These are phyloP conservation scores for Cytospora schulzeri DNA, from an alignment of 2,329 filamentous ascomycete species.

Conservation along the genomic window DNA sequence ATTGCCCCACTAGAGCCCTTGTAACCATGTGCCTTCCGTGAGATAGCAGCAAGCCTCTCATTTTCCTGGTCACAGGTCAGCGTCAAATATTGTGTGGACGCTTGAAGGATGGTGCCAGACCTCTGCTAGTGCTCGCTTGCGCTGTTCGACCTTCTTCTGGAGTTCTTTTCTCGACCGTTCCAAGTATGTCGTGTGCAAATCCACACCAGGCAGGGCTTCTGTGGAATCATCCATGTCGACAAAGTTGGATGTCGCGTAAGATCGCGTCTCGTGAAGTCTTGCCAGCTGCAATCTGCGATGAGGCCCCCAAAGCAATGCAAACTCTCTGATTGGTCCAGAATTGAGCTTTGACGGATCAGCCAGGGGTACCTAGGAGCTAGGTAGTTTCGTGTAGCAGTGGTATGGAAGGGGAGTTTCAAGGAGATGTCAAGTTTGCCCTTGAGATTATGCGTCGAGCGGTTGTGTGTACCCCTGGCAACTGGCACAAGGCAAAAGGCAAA, in stretches of 20 bases:
- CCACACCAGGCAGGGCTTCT: conserved; percentile 38
- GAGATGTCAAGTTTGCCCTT: conserved; percentile 19
- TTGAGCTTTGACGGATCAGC: conserved; percentile 9
- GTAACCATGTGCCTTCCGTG: neutral
- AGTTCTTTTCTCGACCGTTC: conserved; percentile 70
- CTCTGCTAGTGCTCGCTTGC: conserved; percentile 52
- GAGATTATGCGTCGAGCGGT: conserved; percentile 17
- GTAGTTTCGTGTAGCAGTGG: conserved; percentile 19
- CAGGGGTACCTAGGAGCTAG: conserved; percentile 11
- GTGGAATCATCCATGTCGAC: conserved; percentile 35
- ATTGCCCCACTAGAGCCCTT: neutral
- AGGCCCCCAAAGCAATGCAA: neutral
- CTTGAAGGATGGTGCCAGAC: conserved; percentile 37
- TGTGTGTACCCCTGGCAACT: neutral
- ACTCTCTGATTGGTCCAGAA: conserved; percentile 15
- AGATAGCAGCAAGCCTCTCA: conserved; percentile 10
- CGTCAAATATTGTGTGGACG: conserved; percentile 16
- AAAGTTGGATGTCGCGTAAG: conserved; percentile 34
- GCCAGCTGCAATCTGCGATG: neutral
- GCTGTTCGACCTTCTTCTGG: conserved; percentile 57
- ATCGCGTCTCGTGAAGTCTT: conserved; percentile 23
- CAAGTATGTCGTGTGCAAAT: conserved; percentile 55
- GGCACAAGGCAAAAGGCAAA: too few relatives aligned
- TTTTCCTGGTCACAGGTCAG: conserved; percentile 31
- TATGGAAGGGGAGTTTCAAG: conserved; percentile 23